phyloP scores from a whole-genome alignment of 2,329 filamentous ascomycete genomes.

The Nemania serpens region DNA sequence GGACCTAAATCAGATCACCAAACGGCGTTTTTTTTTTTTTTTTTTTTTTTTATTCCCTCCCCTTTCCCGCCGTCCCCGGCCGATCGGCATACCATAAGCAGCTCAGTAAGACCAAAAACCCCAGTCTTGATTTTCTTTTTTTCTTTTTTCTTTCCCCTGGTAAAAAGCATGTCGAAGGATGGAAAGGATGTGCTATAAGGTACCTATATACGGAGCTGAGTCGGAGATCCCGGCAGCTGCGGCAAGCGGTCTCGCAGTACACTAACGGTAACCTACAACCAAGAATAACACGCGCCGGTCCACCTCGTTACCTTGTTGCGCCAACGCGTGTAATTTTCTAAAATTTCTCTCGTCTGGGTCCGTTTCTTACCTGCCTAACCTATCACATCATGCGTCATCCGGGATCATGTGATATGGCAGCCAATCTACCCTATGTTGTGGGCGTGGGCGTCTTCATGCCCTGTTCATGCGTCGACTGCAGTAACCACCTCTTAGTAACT shows the following conservation, averaged over 20 bases:
- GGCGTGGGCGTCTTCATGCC: not conserved
- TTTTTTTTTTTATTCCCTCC: no score
- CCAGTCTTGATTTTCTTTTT: no score
- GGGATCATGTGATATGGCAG: constrained; percentile 3
- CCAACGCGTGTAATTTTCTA: constrained; percentile 3
- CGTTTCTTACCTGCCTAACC: not conserved
- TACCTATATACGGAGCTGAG: not conserved
- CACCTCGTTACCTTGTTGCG: constrained; percentile 6
- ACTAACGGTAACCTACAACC: no score
- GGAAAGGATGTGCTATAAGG: no score
- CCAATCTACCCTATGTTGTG: not conserved
- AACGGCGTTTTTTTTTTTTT: no score
- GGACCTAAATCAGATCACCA: constrained; percentile 10
- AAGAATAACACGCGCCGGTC: no score
- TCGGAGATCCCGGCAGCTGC: constrained; percentile 14
- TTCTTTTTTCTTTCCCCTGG: no score
- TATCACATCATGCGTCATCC: not conserved
- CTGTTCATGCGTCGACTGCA: not conserved
- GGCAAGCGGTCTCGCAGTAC: not conserved
- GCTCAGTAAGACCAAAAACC: no score
- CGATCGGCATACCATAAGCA: no score
- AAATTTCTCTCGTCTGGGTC: not conserved
- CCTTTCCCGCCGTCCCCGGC: no score
- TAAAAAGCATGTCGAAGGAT: no score
- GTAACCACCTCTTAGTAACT: not conserved